Evolutionary conservation across 768 basidiomycete genomes (phyloP), one percentile per base, ranked within the genome.

Genomic region (Boletus vinaceobasis): DNA sequence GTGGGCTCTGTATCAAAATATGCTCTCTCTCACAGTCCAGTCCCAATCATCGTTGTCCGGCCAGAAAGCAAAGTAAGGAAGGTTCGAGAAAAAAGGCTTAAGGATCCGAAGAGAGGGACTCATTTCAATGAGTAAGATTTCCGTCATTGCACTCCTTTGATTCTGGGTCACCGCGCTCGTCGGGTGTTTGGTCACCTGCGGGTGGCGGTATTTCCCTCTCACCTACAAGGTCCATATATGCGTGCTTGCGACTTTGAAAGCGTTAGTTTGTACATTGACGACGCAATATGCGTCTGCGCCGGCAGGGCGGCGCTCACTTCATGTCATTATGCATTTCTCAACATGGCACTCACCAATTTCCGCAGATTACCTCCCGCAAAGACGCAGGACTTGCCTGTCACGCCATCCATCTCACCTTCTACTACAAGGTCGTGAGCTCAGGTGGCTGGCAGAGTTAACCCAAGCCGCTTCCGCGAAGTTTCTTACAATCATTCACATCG

Each of bases 1-100:
- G 80, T 88, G 61, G 87, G 87, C 13, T 83, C 82, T 23, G 83
- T 88, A 7, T 64, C 47, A 56, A 88, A 85, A 60, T 89, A 91
- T 66, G 92, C 90, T 58, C 82, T 97, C 40, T 87, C 89, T 17
- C 93, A 91, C 65, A 94, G 93, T 1, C 93, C 96, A 1, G 93
- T 99, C 0, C 96, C 96, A 2, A 90, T 97, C 61, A 93, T 98
- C 58, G 96, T 98, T 48, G 94, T 98, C 39, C 81, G 93, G 4
- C 92, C 93, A 2, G 90, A 93, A 62, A 79, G 90, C 36, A 93
- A 94, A 65, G 85, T 94, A 29, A 82, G 83, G 59, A 95, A 95
- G 69, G 83, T 84, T 0, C 74, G 88, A 43, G 92, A 88, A 63
- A 96, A 97, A 69, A 80, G 94, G 27, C 79, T 87, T 43, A 90